Evolutionary conservation across 1,139 yeast species (phyloP).

Genomic region (Citeromyces siamensis): DNA sequence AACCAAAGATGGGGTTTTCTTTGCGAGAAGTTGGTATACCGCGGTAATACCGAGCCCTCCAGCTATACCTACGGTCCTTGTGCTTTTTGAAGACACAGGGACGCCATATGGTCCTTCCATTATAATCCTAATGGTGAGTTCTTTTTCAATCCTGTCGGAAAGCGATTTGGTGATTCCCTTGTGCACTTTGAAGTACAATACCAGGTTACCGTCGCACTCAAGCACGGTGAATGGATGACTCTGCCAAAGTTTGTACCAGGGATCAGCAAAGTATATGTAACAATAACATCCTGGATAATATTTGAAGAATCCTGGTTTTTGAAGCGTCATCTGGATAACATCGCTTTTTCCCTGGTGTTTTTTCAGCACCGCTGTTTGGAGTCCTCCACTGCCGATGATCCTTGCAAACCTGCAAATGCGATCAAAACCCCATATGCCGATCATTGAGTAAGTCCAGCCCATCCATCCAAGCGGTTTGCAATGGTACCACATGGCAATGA

Average conservation of each 20-base stretch:
- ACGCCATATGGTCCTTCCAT: constrained; percentile 25
- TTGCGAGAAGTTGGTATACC: constrained; percentile 9
- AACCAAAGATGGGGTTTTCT: neutral
- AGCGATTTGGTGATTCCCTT: constrained; percentile 15
- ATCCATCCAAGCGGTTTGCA: constrained; percentile 26
- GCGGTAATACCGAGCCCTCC: constrained; percentile 15
- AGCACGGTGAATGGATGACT: constrained; percentile 18
- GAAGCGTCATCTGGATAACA: constrained; percentile 23
- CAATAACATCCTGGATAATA: constrained; percentile 14
- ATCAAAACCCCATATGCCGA: constrained; percentile 25
- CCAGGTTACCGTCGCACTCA: constrained; percentile 10
- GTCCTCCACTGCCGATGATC: constrained; percentile 23
- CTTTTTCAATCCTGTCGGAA: constrained; percentile 5
- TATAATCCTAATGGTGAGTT: constrained; percentile 10
- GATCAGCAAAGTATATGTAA: constrained; percentile 14
- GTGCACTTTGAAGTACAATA: constrained; percentile 12
- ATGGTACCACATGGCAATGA: constrained; percentile 28
- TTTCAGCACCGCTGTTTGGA: constrained; percentile 15
- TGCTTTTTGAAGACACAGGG: constrained; percentile 3
- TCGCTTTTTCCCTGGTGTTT: constrained; percentile 16
- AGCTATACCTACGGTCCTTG: constrained; percentile 10
- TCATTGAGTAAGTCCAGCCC: constrained; percentile 29
- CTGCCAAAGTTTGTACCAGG: constrained; percentile 14
- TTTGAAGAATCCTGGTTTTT: constrained; percentile 10
- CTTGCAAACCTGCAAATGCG: constrained; percentile 22